Base-by-base conservation (phyloP, 345 rosid genomes). In the Citrus inodora region DNA sequence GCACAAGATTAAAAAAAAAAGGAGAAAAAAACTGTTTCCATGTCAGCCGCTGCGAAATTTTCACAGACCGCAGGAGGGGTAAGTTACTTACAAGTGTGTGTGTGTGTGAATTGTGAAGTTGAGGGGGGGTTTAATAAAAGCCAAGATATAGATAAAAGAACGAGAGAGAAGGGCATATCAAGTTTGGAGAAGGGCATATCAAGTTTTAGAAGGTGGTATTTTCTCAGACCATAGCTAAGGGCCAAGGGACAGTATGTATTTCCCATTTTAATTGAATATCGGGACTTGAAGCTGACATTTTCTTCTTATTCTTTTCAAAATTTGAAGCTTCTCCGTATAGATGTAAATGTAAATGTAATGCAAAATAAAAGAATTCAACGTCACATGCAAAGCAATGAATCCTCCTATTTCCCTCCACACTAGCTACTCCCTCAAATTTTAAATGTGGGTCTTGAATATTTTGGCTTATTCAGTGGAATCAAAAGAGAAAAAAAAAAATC, bases 1-100 rank as follows among this genome's bases (percentile, higher is more conserved):
- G 67, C 28, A 56, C 63, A 71, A 74, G 78, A 79, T 73, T 37
- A 67, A 33, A 19, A 66, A 75, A 69, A 28, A 28, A 28, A 0
- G 2, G 3, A 28, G 0, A 32, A 32, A 32, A 33, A 32, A 78
- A 80, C 90, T 82, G 79, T 80, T 56, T 79, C 90, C 88, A 78
- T 84, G 91, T 90, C 90, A 87, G 90, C 83, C 86, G 84, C 89
- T 86, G 90, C 83, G 83, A 75, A 74, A 65, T 78, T 37, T 78
- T 37, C 9, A 38, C 19, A 67, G 51, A 30, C 17, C 42, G 71
- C 84, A 72, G 81, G 67, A 83, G 73, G 75, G 27, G 71, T n/a
- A 65, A 64, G 53, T 40, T 40, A 33, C 19, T 46, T 42, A 42
- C 16, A 3, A 13, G 51, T 3, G 11, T 9, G 9, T 35, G 32